Evolutionary conservation across 768 basidiomycete genomes (phyloP), one percentile per base, ranked within the genome.

Genomic region (Tulasnella sp.): DNA sequence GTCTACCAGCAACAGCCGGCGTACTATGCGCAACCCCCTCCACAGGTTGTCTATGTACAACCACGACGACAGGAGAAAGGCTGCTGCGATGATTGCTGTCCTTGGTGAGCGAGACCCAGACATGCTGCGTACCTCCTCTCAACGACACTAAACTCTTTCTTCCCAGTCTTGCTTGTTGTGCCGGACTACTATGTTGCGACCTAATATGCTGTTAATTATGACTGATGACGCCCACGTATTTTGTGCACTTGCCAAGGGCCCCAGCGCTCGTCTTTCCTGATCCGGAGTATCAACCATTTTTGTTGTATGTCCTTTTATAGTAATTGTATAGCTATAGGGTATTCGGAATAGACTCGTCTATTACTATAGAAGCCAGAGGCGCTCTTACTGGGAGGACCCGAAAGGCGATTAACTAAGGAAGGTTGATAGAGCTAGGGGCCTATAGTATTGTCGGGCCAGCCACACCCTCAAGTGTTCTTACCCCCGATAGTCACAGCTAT

Each of bases 131-230:
- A 3, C 24, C 20, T 31, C 24, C 60, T 64, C 60, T 24, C 20
- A 74, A 74, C 73, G 28, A 41, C 44, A 40, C 73, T 74, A 31
- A 74, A 7, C 40, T n/a, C 73, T 46, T 40, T 5, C 34, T 40
- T 24, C 18, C 73, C 37, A 74, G 73, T 46, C 73, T 74, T 34
- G 73, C 73, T 74, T 74, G 73, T 74, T 74, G 73, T n/a, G 44
- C 73, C 44, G 73, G 40, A 46, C 73, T 74, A 8, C 42, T 74
- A 74, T 74, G 73, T 12, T 74, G 73, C 73, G 73, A 74, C 73
- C 44, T 74, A 3, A 41, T 40, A 41, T 74, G 73, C 20, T 74
- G 73, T 12, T 74, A 28, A 40, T n/a, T 3, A 74, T 74, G 11
- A 31, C 16, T 41, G 44, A 74, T 74, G 60, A 64, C 60, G 20